phyloP scores from a whole-genome alignment of 1,284 basidiomycete genomes.

The Tylopilus sp. region DNA sequence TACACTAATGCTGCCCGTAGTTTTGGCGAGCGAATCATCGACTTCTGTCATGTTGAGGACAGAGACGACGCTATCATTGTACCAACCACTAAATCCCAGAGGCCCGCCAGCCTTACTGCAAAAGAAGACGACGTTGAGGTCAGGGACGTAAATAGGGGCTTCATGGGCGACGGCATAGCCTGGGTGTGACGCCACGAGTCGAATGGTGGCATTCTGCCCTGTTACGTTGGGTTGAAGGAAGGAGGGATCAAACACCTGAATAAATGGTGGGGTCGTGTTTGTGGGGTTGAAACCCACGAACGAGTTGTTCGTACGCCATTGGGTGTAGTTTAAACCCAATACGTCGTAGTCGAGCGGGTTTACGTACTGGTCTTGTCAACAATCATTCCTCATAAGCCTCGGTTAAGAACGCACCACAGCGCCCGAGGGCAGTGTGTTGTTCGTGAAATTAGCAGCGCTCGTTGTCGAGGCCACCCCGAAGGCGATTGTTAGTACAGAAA shows the following conservation, averaged over 20 bases:
- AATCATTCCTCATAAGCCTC: neutral
- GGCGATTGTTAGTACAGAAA: neutral
- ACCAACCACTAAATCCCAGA: constrained; percentile 39
- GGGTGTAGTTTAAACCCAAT: constrained; percentile 35
- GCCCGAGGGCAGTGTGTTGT: constrained; percentile 11
- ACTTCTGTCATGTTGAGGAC: constrained; percentile 47
- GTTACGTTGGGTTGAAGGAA: constrained; percentile 53
- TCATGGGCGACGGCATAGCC: constrained; percentile 72
- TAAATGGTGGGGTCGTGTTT: constrained; percentile 50
- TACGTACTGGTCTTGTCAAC: constrained; percentile 48
- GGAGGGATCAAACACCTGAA: constrained; percentile 62
- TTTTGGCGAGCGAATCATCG: constrained; percentile 38
- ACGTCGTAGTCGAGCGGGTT: constrained; percentile 44
- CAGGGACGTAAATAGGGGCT: constrained; percentile 60
- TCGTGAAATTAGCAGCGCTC: neutral
- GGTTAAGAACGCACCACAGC: constrained; percentile 14
- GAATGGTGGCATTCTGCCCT: constrained; percentile 54
- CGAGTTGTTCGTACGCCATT: constrained; percentile 35
- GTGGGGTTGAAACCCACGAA: constrained; percentile 46
- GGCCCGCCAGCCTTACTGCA: constrained; percentile 44
- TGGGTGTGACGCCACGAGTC: constrained; percentile 52
- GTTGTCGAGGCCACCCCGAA: neutral
- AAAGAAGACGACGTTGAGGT: constrained; percentile 58
- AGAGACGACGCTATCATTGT: constrained; percentile 45
- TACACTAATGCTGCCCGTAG: constrained; percentile 45